phyloP scores from a whole-genome alignment of 768 basidiomycete species.

The Hortiboletus campestris region DNA sequence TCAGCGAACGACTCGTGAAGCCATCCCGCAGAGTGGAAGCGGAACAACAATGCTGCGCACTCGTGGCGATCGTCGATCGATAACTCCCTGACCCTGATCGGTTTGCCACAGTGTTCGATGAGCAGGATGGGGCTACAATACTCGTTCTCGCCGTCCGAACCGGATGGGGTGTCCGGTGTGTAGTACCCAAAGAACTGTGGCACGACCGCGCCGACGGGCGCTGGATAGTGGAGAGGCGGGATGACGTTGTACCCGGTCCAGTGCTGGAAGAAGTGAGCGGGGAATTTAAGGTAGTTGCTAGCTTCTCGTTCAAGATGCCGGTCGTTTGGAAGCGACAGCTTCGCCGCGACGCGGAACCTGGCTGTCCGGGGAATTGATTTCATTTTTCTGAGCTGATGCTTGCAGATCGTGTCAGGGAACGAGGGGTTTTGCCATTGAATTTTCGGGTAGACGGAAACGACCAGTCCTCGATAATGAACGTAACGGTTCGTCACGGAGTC shows the following conservation, averaged over 20 bases:
- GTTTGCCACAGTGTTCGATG: conserved; percentile 38
- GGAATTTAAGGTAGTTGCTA: conserved; percentile 24
- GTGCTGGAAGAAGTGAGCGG: conserved; percentile 29
- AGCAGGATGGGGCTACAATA: conserved; percentile 13
- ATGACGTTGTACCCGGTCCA: conserved; percentile 26
- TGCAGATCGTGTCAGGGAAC: conserved; percentile 9
- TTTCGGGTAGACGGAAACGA: conserved; percentile 3
- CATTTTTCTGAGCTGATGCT: neutral
- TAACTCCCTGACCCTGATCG: conserved; percentile 26
- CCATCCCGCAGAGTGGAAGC: conserved; percentile 39
- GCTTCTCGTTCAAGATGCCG: conserved; percentile 34
- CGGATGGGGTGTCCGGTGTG: conserved; percentile 30
- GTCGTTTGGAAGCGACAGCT: conserved; percentile 39
- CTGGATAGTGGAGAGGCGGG: conserved; percentile 39
- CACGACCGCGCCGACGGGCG: conserved; percentile 48
- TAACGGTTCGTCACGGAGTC: neutral
- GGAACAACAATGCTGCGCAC: conserved; percentile 37
- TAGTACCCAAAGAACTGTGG: conserved; percentile 70
- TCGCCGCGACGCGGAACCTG: conserved; percentile 41
- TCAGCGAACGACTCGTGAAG: conserved; percentile 41
- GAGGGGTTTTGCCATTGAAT: conserved; percentile 22
- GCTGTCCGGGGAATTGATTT: conserved; percentile 29
- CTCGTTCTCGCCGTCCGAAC: neutral
- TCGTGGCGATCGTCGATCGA: conserved; percentile 38
- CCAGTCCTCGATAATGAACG: conserved; percentile 1